phyloP scores from a whole-genome alignment of 129 eudicot genomes.

The Solidago caesia region DNA sequence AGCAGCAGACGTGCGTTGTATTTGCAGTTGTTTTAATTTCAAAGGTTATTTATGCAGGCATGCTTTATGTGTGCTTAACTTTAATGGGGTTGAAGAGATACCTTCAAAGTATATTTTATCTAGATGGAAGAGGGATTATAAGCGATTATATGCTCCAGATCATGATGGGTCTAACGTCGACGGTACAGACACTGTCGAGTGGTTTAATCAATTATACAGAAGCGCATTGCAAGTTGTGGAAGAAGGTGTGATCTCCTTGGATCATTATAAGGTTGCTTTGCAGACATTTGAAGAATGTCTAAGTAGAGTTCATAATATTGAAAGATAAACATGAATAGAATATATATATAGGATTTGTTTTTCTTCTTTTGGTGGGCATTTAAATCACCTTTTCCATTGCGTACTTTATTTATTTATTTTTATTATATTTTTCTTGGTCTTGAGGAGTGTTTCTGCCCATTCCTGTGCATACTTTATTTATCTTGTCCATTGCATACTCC shows the following conservation, averaged over 20 bases:
- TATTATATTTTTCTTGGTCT: too few relatives aligned
- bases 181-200: conserved; percentile 36
- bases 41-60: conserved; percentile 80
- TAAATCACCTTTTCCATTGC: background rate
- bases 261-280: conserved; percentile 77
- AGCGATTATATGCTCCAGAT: conserved; percentile 46
- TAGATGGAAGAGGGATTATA: conserved; percentile 75
- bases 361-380: background rate
- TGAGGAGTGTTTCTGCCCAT: background rate
- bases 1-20: conserved; percentile 80
- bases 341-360: conserved; percentile 4
- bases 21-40: conserved; percentile 86
- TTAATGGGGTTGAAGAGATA: conserved; percentile 80
- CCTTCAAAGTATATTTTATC: conserved; percentile 67
- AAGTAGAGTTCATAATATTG: conserved; percentile 61
- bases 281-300: conserved; percentile 71
- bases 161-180: conserved; percentile 32
- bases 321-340: conserved; percentile 47
- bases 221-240: conserved; percentile 86
- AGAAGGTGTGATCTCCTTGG: conserved; percentile 74
- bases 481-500: too few relatives aligned
- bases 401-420: conserved; percentile 1
- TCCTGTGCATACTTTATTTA: conserved; percentile 12
- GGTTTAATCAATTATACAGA: conserved; percentile 61
- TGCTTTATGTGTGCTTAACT: conserved; percentile 78